Conservation (phyloP, 148 eudicot genomes). For the Rhododendron simsii region DNA sequence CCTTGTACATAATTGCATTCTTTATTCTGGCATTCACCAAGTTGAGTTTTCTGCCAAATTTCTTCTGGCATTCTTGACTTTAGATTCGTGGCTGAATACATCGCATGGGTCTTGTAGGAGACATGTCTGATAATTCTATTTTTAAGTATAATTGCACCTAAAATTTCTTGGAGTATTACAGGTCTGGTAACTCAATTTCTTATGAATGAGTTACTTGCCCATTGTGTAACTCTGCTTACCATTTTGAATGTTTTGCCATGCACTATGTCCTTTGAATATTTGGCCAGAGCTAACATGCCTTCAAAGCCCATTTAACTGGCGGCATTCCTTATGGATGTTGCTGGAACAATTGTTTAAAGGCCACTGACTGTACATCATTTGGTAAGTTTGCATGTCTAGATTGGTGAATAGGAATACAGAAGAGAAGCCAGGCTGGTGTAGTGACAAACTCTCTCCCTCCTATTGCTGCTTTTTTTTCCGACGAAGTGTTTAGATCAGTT, state of each 20-base stretch:
- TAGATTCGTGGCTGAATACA: background rate
- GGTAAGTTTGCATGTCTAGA: slow-evolving; percentile 12
- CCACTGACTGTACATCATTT: background rate
- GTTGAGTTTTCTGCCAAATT: too few species aligned
- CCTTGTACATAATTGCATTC: too few species aligned
- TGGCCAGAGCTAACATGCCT: background rate
- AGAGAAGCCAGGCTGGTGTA: slow-evolving; percentile 93
- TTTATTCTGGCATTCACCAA: too few species aligned
- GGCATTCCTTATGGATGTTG: background rate
- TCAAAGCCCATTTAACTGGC: background rate
- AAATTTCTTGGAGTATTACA: background rate
- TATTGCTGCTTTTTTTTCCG: too few species aligned
- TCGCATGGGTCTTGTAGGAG: background rate
- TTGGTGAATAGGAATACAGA: slow-evolving; percentile 55
- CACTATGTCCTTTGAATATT: too few species aligned
- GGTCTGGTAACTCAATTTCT: background rate
- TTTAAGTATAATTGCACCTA: background rate
- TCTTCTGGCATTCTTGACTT: too few species aligned
- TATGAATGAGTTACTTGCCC: background rate
- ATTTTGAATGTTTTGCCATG: background rate
- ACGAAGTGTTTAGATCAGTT: too few species aligned
- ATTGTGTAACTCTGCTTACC: background rate
- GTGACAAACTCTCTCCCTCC: slow-evolving; percentile 37
- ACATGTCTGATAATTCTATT: background rate
- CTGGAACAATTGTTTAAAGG: background rate